phyloP scores from a whole-genome alignment of 208 protist species.

The Plasmodiophora brassicae region DNA sequence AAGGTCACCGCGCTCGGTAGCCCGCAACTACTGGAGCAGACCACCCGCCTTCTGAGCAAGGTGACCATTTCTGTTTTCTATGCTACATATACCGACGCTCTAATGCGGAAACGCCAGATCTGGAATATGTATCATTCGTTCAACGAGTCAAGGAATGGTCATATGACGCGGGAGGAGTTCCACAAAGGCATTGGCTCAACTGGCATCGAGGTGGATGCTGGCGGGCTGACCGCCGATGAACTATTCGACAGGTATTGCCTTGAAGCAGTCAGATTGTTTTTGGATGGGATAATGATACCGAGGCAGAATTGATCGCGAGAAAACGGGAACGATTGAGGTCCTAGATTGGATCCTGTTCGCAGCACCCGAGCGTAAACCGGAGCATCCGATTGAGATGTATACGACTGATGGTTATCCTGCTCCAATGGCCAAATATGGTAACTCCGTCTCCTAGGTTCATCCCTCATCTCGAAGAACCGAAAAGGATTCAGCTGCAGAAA shows the following conservation, averaged over 20 bases:
- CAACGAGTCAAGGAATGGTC: background rate
- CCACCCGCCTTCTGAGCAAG: background rate
- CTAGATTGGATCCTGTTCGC: background rate
- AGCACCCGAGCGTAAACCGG: background rate
- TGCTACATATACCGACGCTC: too few species aligned
- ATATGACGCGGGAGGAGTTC: background rate
- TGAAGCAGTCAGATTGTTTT: too few species aligned
- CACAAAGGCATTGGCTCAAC: background rate
- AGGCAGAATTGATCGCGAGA: too few species aligned
- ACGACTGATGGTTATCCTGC: background rate
- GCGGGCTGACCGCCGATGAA: background rate
- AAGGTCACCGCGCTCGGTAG: constrained; percentile 9
- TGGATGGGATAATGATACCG: too few species aligned
- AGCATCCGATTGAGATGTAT: background rate
- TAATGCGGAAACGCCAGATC: too few species aligned
- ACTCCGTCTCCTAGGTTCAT: background rate
- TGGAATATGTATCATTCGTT: background rate
- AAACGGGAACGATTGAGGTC: background rate
- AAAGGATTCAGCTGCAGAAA: background rate
- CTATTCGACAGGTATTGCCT: background rate
- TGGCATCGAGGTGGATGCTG: background rate
- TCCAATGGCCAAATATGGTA: background rate
- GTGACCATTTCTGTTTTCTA: background rate
- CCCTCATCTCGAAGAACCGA: background rate
- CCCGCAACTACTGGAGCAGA: background rate